These are phyloP conservation scores for Lipomyces kockii DNA, from an alignment of 805 yeast species.

Conservation along the genomic window DNA sequence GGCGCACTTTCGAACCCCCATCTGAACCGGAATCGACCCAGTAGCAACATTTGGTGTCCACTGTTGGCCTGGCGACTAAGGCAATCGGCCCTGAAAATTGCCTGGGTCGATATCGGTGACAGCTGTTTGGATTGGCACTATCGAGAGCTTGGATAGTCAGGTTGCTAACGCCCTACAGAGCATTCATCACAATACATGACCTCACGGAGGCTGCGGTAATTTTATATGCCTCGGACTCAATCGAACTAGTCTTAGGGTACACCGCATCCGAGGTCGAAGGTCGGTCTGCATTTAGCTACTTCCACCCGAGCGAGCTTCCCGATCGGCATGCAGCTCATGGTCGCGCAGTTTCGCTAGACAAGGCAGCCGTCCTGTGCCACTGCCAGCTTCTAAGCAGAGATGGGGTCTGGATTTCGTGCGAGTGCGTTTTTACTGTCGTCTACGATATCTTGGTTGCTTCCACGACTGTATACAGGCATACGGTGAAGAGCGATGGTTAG, in stretches of 20 bases:
- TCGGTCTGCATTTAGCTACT: conserved; percentile 11
- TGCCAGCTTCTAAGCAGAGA: neutral
- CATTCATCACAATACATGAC: conserved; percentile 24
- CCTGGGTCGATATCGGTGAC: too few species aligned
- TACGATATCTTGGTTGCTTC: conserved; percentile 21
- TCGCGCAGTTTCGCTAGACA: conserved; percentile 5
- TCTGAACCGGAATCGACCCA: too few species aligned
- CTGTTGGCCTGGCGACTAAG: too few species aligned
- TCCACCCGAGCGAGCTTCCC: conserved; percentile 18
- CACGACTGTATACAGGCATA: conserved; percentile 10
- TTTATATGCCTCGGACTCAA: conserved; percentile 24
- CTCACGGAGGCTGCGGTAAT: conserved; percentile 6
- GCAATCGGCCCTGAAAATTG: too few species aligned
- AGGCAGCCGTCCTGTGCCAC: conserved; percentile 15
- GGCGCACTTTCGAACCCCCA: too few species aligned
- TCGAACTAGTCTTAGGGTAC: conserved; percentile 20
- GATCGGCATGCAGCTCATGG: neutral
- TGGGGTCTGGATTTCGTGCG: conserved; percentile 15
- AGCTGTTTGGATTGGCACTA: too few species aligned
- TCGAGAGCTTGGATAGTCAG: neutral
- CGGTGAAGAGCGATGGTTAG: conserved; percentile 16
- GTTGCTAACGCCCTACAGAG: neutral
- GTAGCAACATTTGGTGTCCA: too few species aligned
- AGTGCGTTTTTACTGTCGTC: conserved; percentile 24
- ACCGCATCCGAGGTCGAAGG: conserved; percentile 12